Percentiles rank a stretch among this genome's conserved stretches.
These are phyloP conservation scores for Fusarium avenaceum DNA, from an alignment of 2,329 filamentous ascomycete species.

Conservation along the genomic window DNA sequence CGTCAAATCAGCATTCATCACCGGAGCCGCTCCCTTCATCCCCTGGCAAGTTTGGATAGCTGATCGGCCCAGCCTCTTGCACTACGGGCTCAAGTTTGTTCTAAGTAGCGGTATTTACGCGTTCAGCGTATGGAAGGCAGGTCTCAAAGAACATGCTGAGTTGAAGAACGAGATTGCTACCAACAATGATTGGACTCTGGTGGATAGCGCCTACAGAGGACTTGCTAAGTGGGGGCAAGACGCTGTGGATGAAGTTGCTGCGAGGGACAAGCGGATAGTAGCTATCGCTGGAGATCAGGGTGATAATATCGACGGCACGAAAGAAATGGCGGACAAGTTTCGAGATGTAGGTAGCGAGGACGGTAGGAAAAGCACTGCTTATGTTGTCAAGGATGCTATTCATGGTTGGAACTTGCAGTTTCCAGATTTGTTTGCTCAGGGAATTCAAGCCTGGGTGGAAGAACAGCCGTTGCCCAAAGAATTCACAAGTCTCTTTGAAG, in stretches of 20 bases:
- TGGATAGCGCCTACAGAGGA: conserved; percentile 44
- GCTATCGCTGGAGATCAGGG: conserved; percentile 51
- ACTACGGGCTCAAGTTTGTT: conserved; percentile 46
- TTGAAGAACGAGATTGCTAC: conserved; percentile 52
- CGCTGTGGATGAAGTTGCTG: conserved; percentile 43
- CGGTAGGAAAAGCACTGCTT: neutral
- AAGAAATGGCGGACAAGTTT: conserved; percentile 32
- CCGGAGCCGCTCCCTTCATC: conserved; percentile 53
- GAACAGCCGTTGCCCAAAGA: conserved; percentile 45
- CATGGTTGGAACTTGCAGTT: conserved; percentile 60
- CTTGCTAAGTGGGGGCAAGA: conserved; percentile 42
- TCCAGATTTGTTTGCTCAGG: conserved; percentile 56
- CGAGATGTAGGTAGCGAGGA: neutral
- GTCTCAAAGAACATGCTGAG: conserved; percentile 48
- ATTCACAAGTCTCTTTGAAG: conserved; percentile 24
- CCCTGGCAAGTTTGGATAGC: conserved; percentile 48
- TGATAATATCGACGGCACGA: conserved; percentile 50
- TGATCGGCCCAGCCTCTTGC: conserved; percentile 47
- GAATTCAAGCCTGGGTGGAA: conserved; percentile 55
- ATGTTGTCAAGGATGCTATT: conserved; percentile 1
- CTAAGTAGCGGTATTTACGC: conserved; percentile 48
- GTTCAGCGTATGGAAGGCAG: conserved; percentile 46
- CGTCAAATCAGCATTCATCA: conserved; percentile 46
- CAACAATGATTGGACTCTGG: conserved; percentile 51
- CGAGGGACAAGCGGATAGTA: conserved; percentile 43